These are phyloP conservation scores for Epichloe brachyelytri DNA, from an alignment of 2,329 filamentous ascomycete species.

Conservation along the genomic window DNA sequence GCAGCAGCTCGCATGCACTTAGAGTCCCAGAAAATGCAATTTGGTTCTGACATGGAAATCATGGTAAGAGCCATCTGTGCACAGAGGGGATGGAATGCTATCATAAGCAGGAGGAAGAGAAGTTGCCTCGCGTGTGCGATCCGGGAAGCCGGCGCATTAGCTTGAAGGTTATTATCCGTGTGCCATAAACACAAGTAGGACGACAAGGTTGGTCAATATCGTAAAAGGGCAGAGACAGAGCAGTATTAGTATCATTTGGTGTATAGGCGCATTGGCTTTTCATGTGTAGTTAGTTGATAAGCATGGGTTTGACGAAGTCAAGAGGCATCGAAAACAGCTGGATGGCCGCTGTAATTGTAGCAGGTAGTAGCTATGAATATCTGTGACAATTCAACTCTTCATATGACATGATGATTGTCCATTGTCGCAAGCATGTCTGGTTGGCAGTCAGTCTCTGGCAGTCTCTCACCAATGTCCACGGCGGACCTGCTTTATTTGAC, in stretches of 20 bases:
- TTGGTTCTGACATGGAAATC: conserved; percentile 55
- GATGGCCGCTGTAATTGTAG: not conserved
- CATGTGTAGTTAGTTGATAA: not conserved
- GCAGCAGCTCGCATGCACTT: conserved; percentile 41
- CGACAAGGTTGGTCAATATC: not conserved
- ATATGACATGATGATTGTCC: too few relatives aligned
- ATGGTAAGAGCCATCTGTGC: conserved; percentile 61
- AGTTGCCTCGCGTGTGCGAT: conserved; percentile 65
- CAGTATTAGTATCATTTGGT: not conserved
- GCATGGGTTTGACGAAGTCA: not conserved
- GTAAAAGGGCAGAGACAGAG: not conserved
- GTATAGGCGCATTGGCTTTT: not conserved
- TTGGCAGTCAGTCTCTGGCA: too few relatives aligned
- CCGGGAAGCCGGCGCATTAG: conserved; percentile 58
- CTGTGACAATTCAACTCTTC: not conserved
- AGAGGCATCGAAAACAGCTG: not conserved
- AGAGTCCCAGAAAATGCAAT: conserved; percentile 42
- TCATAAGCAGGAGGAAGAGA: conserved; percentile 53
- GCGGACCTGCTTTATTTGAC: conserved; percentile 2
- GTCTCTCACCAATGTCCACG: not conserved
- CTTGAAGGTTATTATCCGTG: conserved; percentile 54
- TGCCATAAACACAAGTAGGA: conserved; percentile 26
- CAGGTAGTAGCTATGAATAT: not conserved
- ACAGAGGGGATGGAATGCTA: conserved; percentile 59
- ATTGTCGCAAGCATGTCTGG: too few relatives aligned